A percentile compares a stretch with the other conserved stretches of the same genome.
Evolutionary conservation across 1,284 basidiomycete species (phyloP).

Genomic region (Calocybe gambosa): DNA sequence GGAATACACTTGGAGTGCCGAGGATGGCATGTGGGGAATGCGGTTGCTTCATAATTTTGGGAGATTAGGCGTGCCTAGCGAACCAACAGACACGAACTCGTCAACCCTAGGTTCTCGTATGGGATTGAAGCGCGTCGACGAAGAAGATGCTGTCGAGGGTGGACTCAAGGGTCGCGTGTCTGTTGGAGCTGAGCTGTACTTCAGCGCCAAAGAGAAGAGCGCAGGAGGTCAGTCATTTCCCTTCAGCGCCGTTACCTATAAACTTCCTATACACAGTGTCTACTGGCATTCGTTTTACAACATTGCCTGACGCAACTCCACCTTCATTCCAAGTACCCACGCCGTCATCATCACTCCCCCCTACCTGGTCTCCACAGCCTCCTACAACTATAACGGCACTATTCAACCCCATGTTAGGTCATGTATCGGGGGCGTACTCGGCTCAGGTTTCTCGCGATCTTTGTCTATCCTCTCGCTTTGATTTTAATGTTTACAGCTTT

Average conservation of each 20-base stretch:
- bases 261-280: slow-evolving; percentile 56
- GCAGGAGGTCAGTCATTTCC: slow-evolving; percentile 68
- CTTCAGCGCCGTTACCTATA: neutral
- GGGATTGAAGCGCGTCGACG: slow-evolving; percentile 69
- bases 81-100: slow-evolving; percentile 29
- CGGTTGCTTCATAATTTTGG: slow-evolving; percentile 94
- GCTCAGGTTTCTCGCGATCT: slow-evolving; percentile 84
- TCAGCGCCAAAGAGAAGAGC: slow-evolving; percentile 89
- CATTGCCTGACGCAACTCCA: slow-evolving; percentile 72
- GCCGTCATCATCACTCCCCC: slow-evolving; percentile 29
- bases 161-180: slow-evolving; percentile 87
- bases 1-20: slow-evolving; percentile 92
- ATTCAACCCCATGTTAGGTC: slow-evolving; percentile 96
- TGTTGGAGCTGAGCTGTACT: slow-evolving; percentile 90
- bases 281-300: slow-evolving; percentile 89
- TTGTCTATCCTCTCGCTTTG: slow-evolving; percentile 87
- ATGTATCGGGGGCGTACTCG: slow-evolving; percentile 87
- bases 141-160: slow-evolving; percentile 86
- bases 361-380: slow-evolving; percentile 51
- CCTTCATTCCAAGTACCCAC: slow-evolving; percentile 49
- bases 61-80: slow-evolving; percentile 32
- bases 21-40: slow-evolving; percentile 90
- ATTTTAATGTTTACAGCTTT: slow-evolving; percentile 96
- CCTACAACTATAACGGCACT: slow-evolving; percentile 93
- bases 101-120: slow-evolving; percentile 18